Evolutionary conservation across 345 rosid species (phyloP).

Genomic region (Rubroshorea leprosula): DNA sequence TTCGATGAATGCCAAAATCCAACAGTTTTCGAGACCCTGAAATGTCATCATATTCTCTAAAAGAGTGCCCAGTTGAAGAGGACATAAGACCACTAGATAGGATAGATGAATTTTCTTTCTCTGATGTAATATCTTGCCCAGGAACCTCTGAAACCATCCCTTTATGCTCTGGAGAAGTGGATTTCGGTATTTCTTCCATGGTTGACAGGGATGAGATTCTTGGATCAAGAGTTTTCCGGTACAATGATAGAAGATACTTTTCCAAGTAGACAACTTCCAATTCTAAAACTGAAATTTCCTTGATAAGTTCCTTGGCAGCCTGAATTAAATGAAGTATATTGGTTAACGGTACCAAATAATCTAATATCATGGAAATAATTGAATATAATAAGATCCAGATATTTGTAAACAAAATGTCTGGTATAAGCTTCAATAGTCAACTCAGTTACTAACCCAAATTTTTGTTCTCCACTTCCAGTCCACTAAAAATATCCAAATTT

Average conservation of each 20-base stretch:
- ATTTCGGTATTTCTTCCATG: not conserved
- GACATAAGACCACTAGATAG: slow-evolving; percentile 19
- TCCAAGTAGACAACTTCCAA: slow-evolving; percentile 68
- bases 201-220: slow-evolving; percentile 19
- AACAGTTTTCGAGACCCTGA: slow-evolving; percentile 25
- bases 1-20: slow-evolving; percentile 49
- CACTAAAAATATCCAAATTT: no score
- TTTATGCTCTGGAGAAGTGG: no score
- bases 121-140: slow-evolving; percentile 14
- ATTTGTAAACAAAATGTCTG: no score
- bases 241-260: slow-evolving; percentile 62
- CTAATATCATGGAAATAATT: not conserved
- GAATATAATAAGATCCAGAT: no score
- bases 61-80: slow-evolving; percentile 18
- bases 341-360: no score
- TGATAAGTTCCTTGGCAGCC: slow-evolving; percentile 70
- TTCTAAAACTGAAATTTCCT: slow-evolving; percentile 64
- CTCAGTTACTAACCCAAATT: no score
- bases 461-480: no score
- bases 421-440: no score
- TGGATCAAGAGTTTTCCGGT: slow-evolving; percentile 46
- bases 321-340: no score
- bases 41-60: slow-evolving; percentile 24
- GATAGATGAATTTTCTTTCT: slow-evolving; percentile 18
- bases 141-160: no score